Evolutionary conservation across 1,139 yeast species (phyloP), one percentile per base, ranked within the genome.

Genomic region (Keqinozyma sinolaborantium): DNA sequence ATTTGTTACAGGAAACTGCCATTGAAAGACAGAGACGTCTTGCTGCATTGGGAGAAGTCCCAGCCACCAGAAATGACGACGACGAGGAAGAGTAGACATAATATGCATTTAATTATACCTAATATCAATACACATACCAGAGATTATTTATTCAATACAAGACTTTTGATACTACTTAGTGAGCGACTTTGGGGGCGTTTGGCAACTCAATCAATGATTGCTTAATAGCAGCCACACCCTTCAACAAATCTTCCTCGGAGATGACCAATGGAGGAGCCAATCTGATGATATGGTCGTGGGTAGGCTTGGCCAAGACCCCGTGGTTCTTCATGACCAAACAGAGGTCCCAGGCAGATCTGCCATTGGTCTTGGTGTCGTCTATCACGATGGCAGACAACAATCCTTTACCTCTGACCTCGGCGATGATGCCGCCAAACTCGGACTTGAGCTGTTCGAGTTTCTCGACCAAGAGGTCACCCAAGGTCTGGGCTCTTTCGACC

Each of bases 201-300:
- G 86, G 83, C 44, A 83, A 72, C 38, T 73, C 73, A 35, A 53
- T 56, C 51, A 88, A 73, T 14, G 88, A 70, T 44, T 69, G 53
- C 54, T 73, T 73, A 50, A 90, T 88, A 32, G 81, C 73, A 13
- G 74, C 81, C 36, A 88, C 82, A 49, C 97, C 97, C 65, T 77
- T 81, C 45, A 77, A 60, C 52, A 90, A 70, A 53, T 92, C 97
- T 49, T 83, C 92, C 56, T 87, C 85, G 24, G 92, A 76, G 45
- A 90, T 90, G 30, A 88, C 94, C 60, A 90, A 70, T 14, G 98
- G 97, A 35, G 98, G 98, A 6, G 97, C 96, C 57, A 90, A 72
- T 67, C 98, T 83, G 56, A 90, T 90, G 50, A 92, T 90, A 58
- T 87, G 83, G 52, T 88, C 96, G 57, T 90, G 98, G 3, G 98